A percentile compares a stretch with the other conserved stretches of the same genome.
These are phyloP conservation scores for Arthroderma sp. DNA, from an alignment of 2,329 filamentous ascomycete genomes.

Conservation along the genomic window DNA sequence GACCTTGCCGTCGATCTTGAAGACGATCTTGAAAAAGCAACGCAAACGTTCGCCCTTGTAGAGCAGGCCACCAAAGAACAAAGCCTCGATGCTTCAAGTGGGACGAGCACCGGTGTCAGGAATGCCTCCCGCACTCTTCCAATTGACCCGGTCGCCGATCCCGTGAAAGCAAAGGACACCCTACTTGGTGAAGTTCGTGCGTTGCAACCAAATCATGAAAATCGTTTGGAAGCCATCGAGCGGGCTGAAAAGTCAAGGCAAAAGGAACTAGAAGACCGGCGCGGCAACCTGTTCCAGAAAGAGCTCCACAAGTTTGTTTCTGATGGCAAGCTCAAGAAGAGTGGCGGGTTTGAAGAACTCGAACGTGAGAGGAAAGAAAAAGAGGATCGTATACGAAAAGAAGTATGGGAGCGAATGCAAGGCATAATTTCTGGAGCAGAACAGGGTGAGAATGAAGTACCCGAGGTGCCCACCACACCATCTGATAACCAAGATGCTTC, in stretches of 20 bases:
- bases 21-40: conserved; percentile 89
- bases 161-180: conserved; percentile 72
- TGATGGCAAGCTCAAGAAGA: conserved; percentile 89
- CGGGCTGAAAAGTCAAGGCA: conserved; percentile 86
- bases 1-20: conserved; percentile 84
- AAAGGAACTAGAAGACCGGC: conserved; percentile 69
- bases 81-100: conserved; percentile 50
- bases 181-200: conserved; percentile 88
- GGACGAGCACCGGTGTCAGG: conserved; percentile 28
- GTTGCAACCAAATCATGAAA: conserved; percentile 85
- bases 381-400: conserved; percentile 72
- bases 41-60: conserved; percentile 84
- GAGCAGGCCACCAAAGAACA: conserved; percentile 98
- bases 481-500: not conserved
- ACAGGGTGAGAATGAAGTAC: not conserved
- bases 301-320: conserved; percentile 77
- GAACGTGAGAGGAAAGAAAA: conserved; percentile 72
- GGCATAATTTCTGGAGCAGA: conserved; percentile 34
- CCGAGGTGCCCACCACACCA: not conserved
- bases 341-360: conserved; percentile 84
- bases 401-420: conserved; percentile 49
- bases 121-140: conserved; percentile 41
- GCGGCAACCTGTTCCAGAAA: conserved; percentile 64
- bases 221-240: conserved; percentile 86
- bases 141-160: conserved; percentile 48